Evolutionary conservation across 345 rosid genomes (phyloP).

Genomic region (Pistacia integerrima): DNA sequence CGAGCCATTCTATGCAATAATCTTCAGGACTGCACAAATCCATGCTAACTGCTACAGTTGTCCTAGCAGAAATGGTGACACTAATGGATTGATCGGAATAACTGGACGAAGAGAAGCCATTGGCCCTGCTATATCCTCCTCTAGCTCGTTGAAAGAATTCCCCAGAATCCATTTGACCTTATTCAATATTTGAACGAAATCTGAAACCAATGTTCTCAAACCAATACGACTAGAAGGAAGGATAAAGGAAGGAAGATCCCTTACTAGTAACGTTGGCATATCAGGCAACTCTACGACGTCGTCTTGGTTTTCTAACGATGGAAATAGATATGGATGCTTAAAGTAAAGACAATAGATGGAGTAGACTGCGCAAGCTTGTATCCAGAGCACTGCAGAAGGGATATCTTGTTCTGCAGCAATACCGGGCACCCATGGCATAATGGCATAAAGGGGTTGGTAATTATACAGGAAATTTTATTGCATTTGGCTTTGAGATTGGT

Average conservation of each 20-base stretch:
- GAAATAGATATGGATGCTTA: conserved; percentile 34
- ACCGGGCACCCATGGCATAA: conserved; percentile 53
- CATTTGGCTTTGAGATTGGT: conserved; percentile 10
- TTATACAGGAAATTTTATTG: conserved; percentile 33
- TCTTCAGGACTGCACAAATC: conserved; percentile 41
- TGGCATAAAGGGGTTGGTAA: conserved; percentile 48
- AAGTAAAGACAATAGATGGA: conserved; percentile 48
- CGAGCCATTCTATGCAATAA: conserved; percentile 59
- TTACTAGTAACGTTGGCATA: conserved; percentile 35
- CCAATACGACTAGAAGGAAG: conserved; percentile 26
- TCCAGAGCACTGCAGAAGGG: conserved; percentile 61
- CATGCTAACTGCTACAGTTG: conserved; percentile 10
- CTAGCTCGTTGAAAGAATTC: conserved; percentile 54
- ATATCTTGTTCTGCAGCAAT: conserved; percentile 41
- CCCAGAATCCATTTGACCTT: conserved; percentile 56
- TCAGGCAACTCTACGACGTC: conserved; percentile 39
- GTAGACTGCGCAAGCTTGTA: conserved; percentile 49
- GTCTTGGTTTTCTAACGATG: conserved; percentile 27
- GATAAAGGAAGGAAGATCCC: conserved; percentile 55
- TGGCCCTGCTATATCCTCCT: conserved; percentile 36
- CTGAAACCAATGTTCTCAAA: conserved; percentile 15
- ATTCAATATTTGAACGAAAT: conserved; percentile 31
- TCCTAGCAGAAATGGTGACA: conserved; percentile 43
- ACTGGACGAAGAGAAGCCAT: conserved; percentile 32
- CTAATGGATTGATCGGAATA: conserved; percentile 59